Conservation (phyloP, 371 early-diverging fungal species). For the Furculomyces boomerangus region DNA sequence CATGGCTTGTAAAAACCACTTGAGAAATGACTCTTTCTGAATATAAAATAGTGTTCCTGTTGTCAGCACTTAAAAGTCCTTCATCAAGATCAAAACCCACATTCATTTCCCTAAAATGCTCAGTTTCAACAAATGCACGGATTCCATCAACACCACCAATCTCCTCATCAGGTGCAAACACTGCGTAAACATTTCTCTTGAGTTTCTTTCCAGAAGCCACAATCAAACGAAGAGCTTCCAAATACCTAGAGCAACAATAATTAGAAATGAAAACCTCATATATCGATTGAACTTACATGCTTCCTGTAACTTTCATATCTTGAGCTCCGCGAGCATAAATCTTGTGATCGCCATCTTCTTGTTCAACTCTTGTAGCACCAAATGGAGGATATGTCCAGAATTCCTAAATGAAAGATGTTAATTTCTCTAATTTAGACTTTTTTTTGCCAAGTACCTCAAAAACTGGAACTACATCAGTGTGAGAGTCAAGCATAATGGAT, state of each 20-base stretch:
- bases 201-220: conserved; percentile 28
- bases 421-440: too few species aligned
- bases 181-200: conserved; percentile 41
- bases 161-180: conserved; percentile 69
- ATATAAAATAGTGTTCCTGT: conserved; percentile 42
- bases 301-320: conserved; percentile 73
- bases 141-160: conserved; percentile 62
- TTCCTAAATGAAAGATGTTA: background rate
- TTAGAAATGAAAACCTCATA: background rate
- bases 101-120: conserved; percentile 40
- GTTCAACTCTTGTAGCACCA: conserved; percentile 35
- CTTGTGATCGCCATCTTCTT: conserved; percentile 27
- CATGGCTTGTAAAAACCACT: conserved; percentile 28
- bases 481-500: conserved; percentile 52
- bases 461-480: conserved; percentile 74
- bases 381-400: conserved; percentile 53
- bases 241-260: conserved; percentile 20
- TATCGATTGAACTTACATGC: background rate
- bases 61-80: conserved; percentile 40
- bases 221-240: conserved; percentile 53
- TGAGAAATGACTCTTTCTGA: conserved; percentile 39
- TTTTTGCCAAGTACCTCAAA: conserved; percentile 19
- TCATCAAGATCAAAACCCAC: conserved; percentile 64
- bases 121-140: conserved; percentile 33
- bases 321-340: conserved; percentile 68